Evolutionary conservation across 345 rosid species (phyloP).

Genomic region (Eucalyptus cladocalyx): DNA sequence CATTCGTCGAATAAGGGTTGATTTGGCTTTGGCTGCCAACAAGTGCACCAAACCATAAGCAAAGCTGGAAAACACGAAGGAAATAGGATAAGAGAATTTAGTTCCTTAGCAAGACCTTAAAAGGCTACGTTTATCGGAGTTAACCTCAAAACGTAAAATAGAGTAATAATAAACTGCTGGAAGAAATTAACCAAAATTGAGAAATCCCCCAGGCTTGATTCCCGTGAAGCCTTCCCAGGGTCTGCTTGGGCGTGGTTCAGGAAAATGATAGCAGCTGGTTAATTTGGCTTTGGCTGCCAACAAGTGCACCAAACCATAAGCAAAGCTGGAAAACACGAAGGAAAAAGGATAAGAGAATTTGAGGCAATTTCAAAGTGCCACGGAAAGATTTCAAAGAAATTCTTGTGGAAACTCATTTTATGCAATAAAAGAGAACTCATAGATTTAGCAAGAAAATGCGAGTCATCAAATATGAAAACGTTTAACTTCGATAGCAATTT

Average conservation of each 20-base stretch:
- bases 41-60: neutral
- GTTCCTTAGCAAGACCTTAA: too few species aligned
- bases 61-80: neutral
- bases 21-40: neutral
- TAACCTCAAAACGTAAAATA: too few species aligned
- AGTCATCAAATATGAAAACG: neutral
- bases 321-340: too few species aligned
- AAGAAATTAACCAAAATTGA: too few species aligned
- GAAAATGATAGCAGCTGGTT: too few species aligned
- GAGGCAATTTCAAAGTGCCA: neutral
- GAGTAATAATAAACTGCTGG: too few species aligned
- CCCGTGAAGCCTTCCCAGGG: too few species aligned
- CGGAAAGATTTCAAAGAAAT: neutral
- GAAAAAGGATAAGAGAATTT: neutral
- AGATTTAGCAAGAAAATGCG: neutral
- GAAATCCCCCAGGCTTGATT: too few species aligned
- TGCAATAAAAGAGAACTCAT: neutral
- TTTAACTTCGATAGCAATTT: neutral
- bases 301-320: too few species aligned
- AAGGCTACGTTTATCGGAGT: too few species aligned
- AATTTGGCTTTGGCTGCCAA: too few species aligned
- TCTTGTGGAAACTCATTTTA: neutral
- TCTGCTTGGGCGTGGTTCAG: too few species aligned
- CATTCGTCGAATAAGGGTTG: neutral
- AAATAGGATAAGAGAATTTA: neutral